Conservation (phyloP, 345 rosid species). For the Sisymbrium irio region DNA sequence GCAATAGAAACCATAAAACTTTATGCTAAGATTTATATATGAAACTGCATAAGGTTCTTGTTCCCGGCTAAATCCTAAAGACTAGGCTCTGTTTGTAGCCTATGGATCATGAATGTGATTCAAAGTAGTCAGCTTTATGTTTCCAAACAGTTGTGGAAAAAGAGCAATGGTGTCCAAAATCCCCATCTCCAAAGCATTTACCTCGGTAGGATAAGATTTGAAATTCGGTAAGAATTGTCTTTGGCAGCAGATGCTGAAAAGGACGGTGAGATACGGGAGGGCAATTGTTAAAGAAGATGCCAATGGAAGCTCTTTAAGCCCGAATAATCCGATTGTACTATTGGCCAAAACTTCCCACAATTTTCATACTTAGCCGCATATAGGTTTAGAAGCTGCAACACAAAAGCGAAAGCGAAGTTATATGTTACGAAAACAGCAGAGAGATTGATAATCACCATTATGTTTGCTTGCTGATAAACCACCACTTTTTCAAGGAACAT, state of each 20-base stretch:
- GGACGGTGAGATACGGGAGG: conserved; percentile 72
- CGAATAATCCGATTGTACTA: conserved; percentile 80
- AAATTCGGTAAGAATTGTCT: conserved; percentile 69
- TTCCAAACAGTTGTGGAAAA: too few species aligned
- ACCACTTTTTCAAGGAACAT: too few species aligned
- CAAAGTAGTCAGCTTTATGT: neutral
- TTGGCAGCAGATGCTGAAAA: conserved; percentile 73
- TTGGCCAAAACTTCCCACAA: conserved; percentile 78
- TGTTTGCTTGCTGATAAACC: too few species aligned
- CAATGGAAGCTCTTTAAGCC: conserved; percentile 69
- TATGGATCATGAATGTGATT: conserved; percentile 1
- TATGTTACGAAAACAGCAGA: too few species aligned
- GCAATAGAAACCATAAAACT: neutral
- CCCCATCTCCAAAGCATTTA: too few species aligned
- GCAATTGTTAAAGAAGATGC: conserved; percentile 74
- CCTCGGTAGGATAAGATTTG: conserved; percentile 77
- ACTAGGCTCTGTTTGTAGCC: conserved; percentile 5
- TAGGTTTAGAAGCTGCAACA: conserved; percentile 72
- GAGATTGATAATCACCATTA: too few species aligned
- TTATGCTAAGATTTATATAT: neutral
- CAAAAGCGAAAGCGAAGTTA: conserved; percentile 7
- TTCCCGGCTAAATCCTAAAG: neutral
- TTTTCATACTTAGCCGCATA: conserved; percentile 71
- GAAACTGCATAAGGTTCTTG: neutral
- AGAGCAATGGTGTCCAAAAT: too few species aligned